Evolutionary conservation across 345 rosid genomes (phyloP).

Genomic region (Trapa bicornis): DNA sequence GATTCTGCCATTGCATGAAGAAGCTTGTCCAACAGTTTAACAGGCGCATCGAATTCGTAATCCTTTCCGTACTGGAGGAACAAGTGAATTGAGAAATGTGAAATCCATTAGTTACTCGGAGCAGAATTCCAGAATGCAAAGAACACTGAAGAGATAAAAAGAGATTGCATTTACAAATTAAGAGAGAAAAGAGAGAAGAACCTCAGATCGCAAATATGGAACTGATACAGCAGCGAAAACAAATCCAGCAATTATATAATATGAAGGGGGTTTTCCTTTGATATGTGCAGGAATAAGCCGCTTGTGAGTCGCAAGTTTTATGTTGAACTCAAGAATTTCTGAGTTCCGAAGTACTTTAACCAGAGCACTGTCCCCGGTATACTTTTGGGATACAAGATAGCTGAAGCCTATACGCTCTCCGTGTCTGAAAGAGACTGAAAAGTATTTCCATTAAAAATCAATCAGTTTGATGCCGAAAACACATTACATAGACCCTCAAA

Average conservation of each 20-base stretch:
- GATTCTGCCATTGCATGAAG: conserved; percentile 86
- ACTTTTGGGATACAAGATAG: conserved; percentile 84
- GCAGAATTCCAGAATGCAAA: neutral
- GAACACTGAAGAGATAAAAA: neutral
- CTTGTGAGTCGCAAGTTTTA: conserved; percentile 78
- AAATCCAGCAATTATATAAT: conserved; percentile 86
- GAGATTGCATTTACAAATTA: neutral
- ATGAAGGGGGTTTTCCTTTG: conserved; percentile 68
- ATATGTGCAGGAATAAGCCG: conserved; percentile 81
- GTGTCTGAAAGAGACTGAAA: conserved; percentile 84
- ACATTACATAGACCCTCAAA: neutral
- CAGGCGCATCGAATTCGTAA: conserved; percentile 92
- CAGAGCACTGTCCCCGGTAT: conserved; percentile 68
- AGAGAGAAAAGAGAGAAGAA: conserved; percentile 8
- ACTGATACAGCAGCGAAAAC: conserved; percentile 77
- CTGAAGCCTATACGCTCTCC: conserved; percentile 94
- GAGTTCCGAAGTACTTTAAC: conserved; percentile 74
- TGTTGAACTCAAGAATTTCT: conserved; percentile 47
- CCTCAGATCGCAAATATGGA: conserved; percentile 94
- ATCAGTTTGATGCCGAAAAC: neutral
- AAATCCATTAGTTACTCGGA: neutral
- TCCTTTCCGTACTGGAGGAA: conserved; percentile 80
- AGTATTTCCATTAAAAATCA: conserved; percentile 7
- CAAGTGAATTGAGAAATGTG: neutral
- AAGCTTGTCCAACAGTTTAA: conserved; percentile 75